Percentiles rank a stretch among this genome's conserved stretches.
Evolutionary conservation across 768 basidiomycete genomes (phyloP).

Genomic region (Flagelloscypha sp.): DNA sequence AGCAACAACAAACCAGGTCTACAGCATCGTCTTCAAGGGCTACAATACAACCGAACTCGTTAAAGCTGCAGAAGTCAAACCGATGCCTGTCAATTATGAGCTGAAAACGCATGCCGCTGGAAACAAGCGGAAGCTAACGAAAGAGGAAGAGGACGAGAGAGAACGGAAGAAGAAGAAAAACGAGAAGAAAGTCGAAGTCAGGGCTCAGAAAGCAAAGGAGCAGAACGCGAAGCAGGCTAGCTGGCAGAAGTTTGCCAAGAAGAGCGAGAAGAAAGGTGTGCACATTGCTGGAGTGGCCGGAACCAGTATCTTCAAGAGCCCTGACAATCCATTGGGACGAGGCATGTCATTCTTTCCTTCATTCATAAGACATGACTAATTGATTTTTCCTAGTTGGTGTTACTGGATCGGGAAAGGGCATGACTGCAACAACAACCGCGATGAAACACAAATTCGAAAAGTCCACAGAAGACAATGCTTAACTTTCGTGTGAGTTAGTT

Average conservation of each 20-base stretch:
- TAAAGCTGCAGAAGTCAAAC: conserved; percentile 61
- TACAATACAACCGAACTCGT: conserved; percentile 89
- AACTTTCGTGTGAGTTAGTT: conserved; percentile 3
- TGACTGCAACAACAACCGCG: conserved; percentile 65
- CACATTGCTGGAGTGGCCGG: conserved; percentile 84
- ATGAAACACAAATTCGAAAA: conserved; percentile 70
- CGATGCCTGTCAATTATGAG: conserved; percentile 52
- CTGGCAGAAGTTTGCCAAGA: conserved; percentile 96
- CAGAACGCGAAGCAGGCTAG: conserved; percentile 75
- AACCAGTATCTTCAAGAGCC: conserved; percentile 91
- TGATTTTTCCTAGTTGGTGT: conserved; percentile 60
- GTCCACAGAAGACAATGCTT: conserved; percentile 35
- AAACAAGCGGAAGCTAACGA: conserved; percentile 71
- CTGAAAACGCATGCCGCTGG: conserved; percentile 32
- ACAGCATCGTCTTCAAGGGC: conserved; percentile 84
- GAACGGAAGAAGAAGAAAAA: conserved; percentile 92
- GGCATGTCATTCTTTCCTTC: conserved; percentile 36
- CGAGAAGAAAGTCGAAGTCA: conserved; percentile 83
- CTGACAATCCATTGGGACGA: conserved; percentile 81
- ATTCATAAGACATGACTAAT: conserved; percentile 11
- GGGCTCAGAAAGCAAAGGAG: conserved; percentile 82
- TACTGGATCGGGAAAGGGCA: conserved; percentile 82
- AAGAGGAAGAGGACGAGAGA: conserved; percentile 79
- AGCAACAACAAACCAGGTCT: conserved; percentile 72
- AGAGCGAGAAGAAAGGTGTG: conserved; percentile 87